These are phyloP conservation scores for Grosmannia huntii DNA, from an alignment of 2,329 filamentous ascomycete genomes.

Conservation along the genomic window DNA sequence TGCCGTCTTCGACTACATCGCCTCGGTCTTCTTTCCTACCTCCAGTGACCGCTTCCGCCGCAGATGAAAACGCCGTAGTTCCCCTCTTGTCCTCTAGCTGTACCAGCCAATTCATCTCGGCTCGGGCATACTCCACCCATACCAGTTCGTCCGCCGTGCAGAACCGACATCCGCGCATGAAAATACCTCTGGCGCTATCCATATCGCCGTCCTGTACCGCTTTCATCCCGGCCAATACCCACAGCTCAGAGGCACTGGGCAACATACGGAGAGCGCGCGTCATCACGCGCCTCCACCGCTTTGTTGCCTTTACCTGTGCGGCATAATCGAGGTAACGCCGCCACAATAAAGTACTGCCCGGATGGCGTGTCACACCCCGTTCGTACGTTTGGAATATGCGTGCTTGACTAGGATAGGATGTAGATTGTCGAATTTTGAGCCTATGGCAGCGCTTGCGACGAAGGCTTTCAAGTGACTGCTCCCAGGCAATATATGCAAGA, in stretches of 20 bases:
- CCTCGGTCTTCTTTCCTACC: conserved; percentile 27
- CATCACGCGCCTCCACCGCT: conserved; percentile 52
- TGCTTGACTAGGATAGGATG: conserved; percentile 60
- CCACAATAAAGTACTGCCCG: conserved; percentile 72
- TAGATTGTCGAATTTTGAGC: conserved; percentile 58
- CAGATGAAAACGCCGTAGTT: conserved; percentile 24
- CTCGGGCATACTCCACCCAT: conserved; percentile 81
- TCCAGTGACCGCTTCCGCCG: conserved; percentile 25
- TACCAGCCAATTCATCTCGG: conserved; percentile 85
- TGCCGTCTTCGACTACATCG: conserved; percentile 28
- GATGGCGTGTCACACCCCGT: conserved; percentile 71
- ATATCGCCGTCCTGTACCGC: conserved; percentile 77
- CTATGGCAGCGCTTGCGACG: conserved; percentile 73
- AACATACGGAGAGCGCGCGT: conserved; percentile 69
- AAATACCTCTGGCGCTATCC: conserved; percentile 70
- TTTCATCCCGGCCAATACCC: conserved; percentile 72
- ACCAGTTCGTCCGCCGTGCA: conserved; percentile 61
- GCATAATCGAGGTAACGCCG: conserved; percentile 80
- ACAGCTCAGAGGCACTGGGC: conserved; percentile 69
- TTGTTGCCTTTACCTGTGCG: conserved; percentile 51
- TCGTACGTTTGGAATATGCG: conserved; percentile 85
- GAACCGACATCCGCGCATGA: conserved; percentile 80
- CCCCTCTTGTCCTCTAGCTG: conserved; percentile 63
- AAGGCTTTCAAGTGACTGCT: conserved; percentile 57
- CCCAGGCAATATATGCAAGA: conserved; percentile 67